Conservation (phyloP, 108 stramenopile species). For the Pseudonitzschia multiseries region DNA sequence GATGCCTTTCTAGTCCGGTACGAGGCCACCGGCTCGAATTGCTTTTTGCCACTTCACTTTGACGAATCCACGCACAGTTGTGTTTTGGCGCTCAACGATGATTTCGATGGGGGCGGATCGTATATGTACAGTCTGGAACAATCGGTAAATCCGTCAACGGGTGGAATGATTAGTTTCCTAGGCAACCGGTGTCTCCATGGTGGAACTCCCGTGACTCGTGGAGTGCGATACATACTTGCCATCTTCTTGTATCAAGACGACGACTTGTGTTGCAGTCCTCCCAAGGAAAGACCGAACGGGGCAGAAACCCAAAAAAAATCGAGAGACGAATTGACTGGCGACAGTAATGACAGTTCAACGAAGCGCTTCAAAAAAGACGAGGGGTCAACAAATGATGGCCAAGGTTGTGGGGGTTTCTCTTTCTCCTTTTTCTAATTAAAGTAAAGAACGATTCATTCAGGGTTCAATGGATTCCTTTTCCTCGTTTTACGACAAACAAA, state of each 20-base stretch:
- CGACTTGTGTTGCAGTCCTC: background rate
- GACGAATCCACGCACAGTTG: conserved; percentile 91
- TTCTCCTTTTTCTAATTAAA: conserved; percentile 10
- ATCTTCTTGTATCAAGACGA: conserved; percentile 45
- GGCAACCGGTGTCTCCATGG: conserved; percentile 47
- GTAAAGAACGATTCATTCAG: no score
- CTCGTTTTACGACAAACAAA: no score
- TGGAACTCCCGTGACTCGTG: conserved; percentile 38
- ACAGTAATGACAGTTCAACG: background rate
- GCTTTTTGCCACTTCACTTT: conserved; percentile 82
- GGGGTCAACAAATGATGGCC: background rate
- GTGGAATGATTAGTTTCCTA: conserved; percentile 40
- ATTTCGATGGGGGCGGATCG: conserved; percentile 86
- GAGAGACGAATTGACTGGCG: background rate
- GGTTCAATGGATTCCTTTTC: no score
- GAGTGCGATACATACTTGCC: conserved; percentile 44
- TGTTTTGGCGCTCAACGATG: conserved; percentile 84
- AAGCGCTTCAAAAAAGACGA: conserved; percentile 8
- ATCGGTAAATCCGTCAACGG: conserved; percentile 9
- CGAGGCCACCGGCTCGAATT: conserved; percentile 41
- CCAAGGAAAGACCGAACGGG: background rate
- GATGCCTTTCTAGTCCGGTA: conserved; percentile 94
- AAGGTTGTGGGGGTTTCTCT: background rate
- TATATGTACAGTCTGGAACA: conserved; percentile 48
- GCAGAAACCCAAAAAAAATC: background rate